These are phyloP conservation scores for Stephania japonica DNA, from an alignment of 164 flowering plant species.

Conservation along the genomic window DNA sequence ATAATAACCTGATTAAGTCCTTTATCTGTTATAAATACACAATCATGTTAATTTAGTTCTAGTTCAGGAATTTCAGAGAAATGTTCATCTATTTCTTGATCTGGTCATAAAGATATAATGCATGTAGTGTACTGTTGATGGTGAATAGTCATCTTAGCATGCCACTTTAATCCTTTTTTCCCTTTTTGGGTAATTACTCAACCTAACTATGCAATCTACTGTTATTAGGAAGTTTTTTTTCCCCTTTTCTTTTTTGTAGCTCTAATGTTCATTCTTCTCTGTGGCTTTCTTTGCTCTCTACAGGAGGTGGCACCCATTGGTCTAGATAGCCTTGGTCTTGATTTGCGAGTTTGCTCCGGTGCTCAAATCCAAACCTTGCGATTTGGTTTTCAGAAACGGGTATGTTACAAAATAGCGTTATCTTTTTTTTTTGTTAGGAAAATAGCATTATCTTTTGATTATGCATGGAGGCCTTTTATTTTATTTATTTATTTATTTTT, in stretches of 20 bases:
- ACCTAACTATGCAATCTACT: too few species aligned
- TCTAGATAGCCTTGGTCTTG: slow-evolving; percentile 79
- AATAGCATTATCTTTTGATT: neutral
- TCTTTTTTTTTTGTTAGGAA: too few species aligned
- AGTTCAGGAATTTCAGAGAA: too few species aligned
- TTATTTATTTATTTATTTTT: neutral
- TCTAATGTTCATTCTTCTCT: neutral
- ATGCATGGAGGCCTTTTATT: neutral
- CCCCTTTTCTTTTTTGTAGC: neutral
- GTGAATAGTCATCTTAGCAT: neutral
- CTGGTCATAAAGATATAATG: neutral
- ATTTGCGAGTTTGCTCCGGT: slow-evolving; percentile 79
- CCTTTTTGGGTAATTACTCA: neutral
- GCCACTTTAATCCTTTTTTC: neutral
- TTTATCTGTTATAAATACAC: too few species aligned
- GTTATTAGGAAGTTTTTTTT: too few species aligned
- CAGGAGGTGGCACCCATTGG: slow-evolving; percentile 72
- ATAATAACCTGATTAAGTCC: too few species aligned
- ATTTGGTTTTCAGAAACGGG: slow-evolving; percentile 58
- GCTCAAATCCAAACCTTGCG: slow-evolving; percentile 83
- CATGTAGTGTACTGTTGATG: neutral
- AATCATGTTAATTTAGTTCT: too few species aligned
- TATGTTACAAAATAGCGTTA: slow-evolving; percentile 22
- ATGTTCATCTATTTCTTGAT: neutral
- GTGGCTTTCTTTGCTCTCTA: slow-evolving; percentile 12